These are phyloP conservation scores for Pseudogymnoascus sp. DNA, from an alignment of 2,329 filamentous ascomycete genomes.

Conservation along the genomic window DNA sequence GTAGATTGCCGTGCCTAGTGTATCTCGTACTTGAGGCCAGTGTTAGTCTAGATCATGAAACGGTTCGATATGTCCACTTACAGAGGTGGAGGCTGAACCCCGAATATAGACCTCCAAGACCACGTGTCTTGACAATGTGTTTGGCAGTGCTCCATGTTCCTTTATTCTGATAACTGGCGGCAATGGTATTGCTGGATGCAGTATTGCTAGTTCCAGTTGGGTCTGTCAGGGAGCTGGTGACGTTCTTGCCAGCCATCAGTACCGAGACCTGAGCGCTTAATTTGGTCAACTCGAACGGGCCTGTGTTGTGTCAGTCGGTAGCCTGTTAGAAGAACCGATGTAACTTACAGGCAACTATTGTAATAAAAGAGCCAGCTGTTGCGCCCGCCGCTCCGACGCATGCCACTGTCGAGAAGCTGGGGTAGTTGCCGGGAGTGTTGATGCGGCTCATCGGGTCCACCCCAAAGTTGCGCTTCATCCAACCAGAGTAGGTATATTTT, in stretches of 20 bases:
- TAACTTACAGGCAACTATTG: conserved; percentile 63
- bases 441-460: conserved; percentile 67
- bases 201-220: conserved; percentile 20
- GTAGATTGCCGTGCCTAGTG: conserved; percentile 74
- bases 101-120: conserved; percentile 66
- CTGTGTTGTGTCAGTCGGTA: conserved; percentile 30
- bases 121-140: conserved; percentile 68
- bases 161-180: conserved; percentile 67
- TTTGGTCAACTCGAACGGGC: conserved; percentile 84
- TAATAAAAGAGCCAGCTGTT: conserved; percentile 71
- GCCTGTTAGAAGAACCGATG: not conserved
- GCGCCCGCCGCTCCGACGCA: conserved; percentile 74
- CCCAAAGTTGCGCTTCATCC: conserved; percentile 58
- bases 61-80: conserved; percentile 36
- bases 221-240: conserved; percentile 27
- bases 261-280: conserved; percentile 79
- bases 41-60: conserved; percentile 12
- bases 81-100: conserved; percentile 71
- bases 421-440: conserved; percentile 61
- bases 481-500: conserved; percentile 64
- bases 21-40: conserved; percentile 59
- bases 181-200: conserved; percentile 32
- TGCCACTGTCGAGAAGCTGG: conserved; percentile 62
- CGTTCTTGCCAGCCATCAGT: conserved; percentile 55
- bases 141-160: conserved; percentile 68